A percentile compares a stretch with the other conserved stretches of the same genome.
Conservation (phyloP, 1,284 basidiomycete genomes). For the Apiotrichum montevideense region DNA sequence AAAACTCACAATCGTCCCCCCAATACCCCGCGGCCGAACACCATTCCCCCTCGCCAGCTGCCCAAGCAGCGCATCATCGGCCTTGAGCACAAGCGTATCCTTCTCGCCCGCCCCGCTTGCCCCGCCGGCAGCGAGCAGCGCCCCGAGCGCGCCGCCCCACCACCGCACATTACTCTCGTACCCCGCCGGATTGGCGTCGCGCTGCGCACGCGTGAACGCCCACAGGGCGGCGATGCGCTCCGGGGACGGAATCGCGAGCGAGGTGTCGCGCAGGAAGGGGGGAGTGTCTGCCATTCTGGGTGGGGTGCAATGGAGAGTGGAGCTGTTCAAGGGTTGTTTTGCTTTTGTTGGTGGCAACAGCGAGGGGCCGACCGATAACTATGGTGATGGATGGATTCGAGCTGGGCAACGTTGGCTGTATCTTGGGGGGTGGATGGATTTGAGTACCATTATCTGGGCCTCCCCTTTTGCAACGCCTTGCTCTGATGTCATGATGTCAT, state of each 20-base stretch:
- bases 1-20: conserved; percentile 68
- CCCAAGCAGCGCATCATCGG: conserved; percentile 57
- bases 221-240: conserved; percentile 73
- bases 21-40: conserved; percentile 67
- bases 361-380: too few species aligned
- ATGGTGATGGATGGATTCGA: too few species aligned
- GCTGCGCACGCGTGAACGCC: conserved; percentile 78
- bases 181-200: conserved; percentile 72
- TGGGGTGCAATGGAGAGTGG: too few species aligned
- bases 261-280: conserved; percentile 22
- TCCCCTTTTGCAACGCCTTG: too few species aligned
- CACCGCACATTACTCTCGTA: conserved; percentile 76
- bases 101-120: conserved; percentile 39
- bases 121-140: conserved; percentile 57
- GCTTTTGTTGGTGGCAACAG: too few species aligned
- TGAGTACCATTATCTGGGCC: too few species aligned
- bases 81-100: conserved; percentile 61
- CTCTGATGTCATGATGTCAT: too few species aligned
- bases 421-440: too few species aligned
- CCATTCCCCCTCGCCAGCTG: conserved; percentile 50
- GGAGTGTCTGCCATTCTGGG: too few species aligned
- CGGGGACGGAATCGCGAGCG: conserved; percentile 43
- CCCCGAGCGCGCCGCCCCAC: conserved; percentile 71
- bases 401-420: too few species aligned
- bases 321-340: too few species aligned